Base-by-base conservation (phyloP, 2,329 filamentous ascomycete genomes). In the Triangularia setosa region DNA sequence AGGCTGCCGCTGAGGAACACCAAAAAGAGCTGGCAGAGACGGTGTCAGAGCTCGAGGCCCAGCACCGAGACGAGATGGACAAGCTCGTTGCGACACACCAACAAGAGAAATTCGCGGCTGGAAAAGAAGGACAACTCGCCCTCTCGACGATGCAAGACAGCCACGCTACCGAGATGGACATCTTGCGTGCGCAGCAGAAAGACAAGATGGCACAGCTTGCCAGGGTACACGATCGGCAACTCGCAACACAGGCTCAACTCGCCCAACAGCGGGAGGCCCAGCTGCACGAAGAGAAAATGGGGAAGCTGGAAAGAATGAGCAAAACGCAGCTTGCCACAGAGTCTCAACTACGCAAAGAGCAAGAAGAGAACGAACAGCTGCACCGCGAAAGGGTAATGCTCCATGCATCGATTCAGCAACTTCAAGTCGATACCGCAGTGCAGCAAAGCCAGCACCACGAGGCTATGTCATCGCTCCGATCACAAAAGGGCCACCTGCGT, bases 401-500 rank as follows among this genome's bases (percentile, higher is more conserved):
- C 21, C 21, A 53, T 5, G 48, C 21, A 18, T 25, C 18, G 5
- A 24, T 53, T 24, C 21, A 24, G 48, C 48, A 53, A 18, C 35
- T 40, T 40, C 35, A 40, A 40, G 35, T 9, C 16, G 35, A 40
- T 18, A n/a, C 35, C 2, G 35, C 4, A n/a, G 8, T 53, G 48
- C 48, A 53, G 9, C 24, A 11, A 12, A 53, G 48, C 48, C 24
- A 64, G 21, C 55, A 66, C 23, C 55, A 61, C 11, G 52, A 58
- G 2, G 60, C 60, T 16, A n/a, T 70, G 23, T 62, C 58, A 27
- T 61, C 64, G 9, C 60, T 70, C 23, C 48, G 55, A 23, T n/a
- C 65, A 14, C 67, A 67, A 54, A 58, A 65, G 5, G 69, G 70
- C 30, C 66, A 69, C 28, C 68, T 70, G 62, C 65, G 68, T 7